Base-by-base conservation (phyloP, 768 basidiomycete species). In the Hericium alpestre region DNA sequence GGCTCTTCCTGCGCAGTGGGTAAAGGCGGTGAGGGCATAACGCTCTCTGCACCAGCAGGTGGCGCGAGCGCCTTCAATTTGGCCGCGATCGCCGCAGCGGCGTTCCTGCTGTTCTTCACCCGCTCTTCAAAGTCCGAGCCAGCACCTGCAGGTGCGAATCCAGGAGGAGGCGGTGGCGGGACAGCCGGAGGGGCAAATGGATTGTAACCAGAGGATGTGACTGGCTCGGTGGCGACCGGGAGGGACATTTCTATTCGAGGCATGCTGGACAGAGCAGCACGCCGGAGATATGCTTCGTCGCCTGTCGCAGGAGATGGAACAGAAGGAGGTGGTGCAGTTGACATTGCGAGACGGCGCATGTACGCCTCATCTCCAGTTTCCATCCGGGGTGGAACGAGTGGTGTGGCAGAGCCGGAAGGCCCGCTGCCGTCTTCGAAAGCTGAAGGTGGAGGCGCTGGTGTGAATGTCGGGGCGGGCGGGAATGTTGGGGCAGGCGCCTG, bases 41-140 rank as follows among this genome's bases (percentile, higher is more conserved):
- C 50, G 18, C 4, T 32, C 1, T 64, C 56, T 22, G 59, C 65
- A 38, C 60, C 67, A 62, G 37, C 68, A 50, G 51, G 72, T 52
- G 54, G 71, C 56, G 72, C 81, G 22, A 89, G 69, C 8, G 86
- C 82, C 40, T 79, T 73, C 18, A 91, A 73, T 58, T 76, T 82
- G 0, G 90, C 90, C 18, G 90, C 91, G 56, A 93, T 87, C 11
- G 83, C 89, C 4, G 87, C 89, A 0, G 90, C 91, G 10, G 83
- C 81, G 58, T 87, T 87, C 39, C 70, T 66, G 43, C 71, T 73
- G 41, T 68, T 71, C 41, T 70, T 66, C 1, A 82, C 79, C 60
- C 75, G 83, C 16, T 84, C 88, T 57, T 90, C 83, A 15, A 88
- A 73, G 25, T 51, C 54, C 6, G 32, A 5, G 1, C 74, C 71